Percentiles rank a stretch among this genome's conserved stretches.
phyloP scores from a whole-genome alignment of 306 rosid species.

The Vigna mungo region DNA sequence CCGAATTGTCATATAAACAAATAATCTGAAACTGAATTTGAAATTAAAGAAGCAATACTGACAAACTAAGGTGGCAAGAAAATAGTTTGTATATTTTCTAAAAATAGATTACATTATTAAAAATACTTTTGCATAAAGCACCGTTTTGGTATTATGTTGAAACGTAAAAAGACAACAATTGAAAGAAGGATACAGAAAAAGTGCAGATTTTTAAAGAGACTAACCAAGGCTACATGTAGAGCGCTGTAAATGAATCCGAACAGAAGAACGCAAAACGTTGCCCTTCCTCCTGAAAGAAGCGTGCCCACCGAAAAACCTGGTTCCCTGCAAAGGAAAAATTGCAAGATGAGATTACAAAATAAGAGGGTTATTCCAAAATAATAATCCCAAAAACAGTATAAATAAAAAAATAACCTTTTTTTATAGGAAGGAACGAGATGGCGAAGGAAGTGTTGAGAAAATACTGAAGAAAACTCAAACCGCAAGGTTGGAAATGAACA shows the following conservation, averaged over 20 bases:
- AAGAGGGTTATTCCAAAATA: too few relatives aligned
- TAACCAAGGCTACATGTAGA: conserved; percentile 54
- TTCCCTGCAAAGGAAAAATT: conserved; percentile 47
- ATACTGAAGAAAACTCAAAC: too few relatives aligned
- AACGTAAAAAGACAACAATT: not conserved
- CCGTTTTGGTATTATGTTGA: not conserved
- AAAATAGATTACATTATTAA: too few relatives aligned
- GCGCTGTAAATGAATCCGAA: conserved; percentile 47
- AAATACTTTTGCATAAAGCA: not conserved
- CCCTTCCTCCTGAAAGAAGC: conserved; percentile 41
- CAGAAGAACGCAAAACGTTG: conserved; percentile 39
- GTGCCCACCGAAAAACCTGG: conserved; percentile 47
- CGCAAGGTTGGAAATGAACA: too few relatives aligned
- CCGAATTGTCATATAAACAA: too few relatives aligned
- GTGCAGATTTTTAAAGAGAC: not conserved
- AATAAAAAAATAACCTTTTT: too few relatives aligned
- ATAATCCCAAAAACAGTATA: too few relatives aligned
- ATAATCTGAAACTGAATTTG: not conserved
- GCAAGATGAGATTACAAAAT: not conserved
- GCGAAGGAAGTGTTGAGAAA: too few relatives aligned
- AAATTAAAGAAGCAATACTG: not conserved
- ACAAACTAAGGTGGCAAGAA: not conserved
- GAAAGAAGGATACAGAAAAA: not conserved
- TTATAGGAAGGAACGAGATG: too few relatives aligned
- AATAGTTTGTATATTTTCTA: too few relatives aligned